Conservation (phyloP, 352 stramenopile genomes). For the Phytophthora citricola region DNA sequence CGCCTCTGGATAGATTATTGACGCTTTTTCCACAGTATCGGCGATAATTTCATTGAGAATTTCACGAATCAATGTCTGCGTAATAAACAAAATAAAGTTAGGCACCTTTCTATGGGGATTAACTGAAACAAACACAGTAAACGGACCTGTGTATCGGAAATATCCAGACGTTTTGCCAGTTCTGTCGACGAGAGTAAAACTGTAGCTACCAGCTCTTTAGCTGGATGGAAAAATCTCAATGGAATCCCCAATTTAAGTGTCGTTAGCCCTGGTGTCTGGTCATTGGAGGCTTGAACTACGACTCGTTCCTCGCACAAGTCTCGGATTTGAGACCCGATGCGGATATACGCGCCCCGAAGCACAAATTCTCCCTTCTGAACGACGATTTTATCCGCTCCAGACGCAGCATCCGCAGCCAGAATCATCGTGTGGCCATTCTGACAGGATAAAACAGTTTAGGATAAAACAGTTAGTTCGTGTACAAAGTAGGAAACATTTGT, state of each 20-base stretch:
- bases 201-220: constrained; percentile 35
- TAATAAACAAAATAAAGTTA: not conserved
- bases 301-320: constrained; percentile 41
- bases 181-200: constrained; percentile 15
- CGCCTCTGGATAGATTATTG: not conserved
- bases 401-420: constrained; percentile 18
- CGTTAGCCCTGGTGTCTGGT: constrained; percentile 13
- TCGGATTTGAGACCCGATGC: constrained; percentile 32
- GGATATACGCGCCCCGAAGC: constrained; percentile 24
- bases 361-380: constrained; percentile 30
- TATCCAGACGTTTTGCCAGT: constrained; percentile 6
- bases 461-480: not conserved
- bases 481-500: not conserved
- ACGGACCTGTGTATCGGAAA: constrained; percentile 19
- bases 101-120: not conserved
- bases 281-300: constrained; percentile 9
- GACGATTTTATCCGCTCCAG: constrained; percentile 28
- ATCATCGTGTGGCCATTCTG: constrained; percentile 35
- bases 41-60: constrained; percentile 12
- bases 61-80: not conserved
- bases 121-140: not conserved
- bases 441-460: not conserved
- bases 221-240: constrained; percentile 37
- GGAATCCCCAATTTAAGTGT: constrained; percentile 21
- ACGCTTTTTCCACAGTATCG: not conserved